These are phyloP conservation scores for Tilletiaria anomala DNA, from an alignment of 1,284 basidiomycete species.

Conservation along the genomic window DNA sequence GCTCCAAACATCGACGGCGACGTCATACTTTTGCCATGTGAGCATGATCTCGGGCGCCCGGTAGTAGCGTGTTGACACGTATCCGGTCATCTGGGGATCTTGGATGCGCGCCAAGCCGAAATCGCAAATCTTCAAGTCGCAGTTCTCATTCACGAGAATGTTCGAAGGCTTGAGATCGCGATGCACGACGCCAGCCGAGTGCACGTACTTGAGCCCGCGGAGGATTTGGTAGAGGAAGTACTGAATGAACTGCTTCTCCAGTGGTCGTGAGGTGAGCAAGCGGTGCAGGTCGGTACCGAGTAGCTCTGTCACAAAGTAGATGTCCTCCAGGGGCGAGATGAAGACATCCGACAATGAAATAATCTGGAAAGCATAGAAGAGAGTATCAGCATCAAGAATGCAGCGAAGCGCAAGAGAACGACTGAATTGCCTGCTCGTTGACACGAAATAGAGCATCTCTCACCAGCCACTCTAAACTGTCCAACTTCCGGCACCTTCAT, in stretches of 20 bases:
- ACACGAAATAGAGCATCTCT: too few relatives aligned
- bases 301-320: conserved; percentile 97
- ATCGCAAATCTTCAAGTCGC: conserved; percentile 97
- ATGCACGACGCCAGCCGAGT: conserved; percentile 97
- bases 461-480: too few relatives aligned
- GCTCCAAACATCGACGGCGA: conserved; percentile 90
- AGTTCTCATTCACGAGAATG: conserved; percentile 99
- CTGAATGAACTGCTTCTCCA: conserved; percentile 99
- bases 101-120: conserved; percentile 85
- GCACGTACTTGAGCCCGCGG: conserved; percentile 95
- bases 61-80: conserved; percentile 97
- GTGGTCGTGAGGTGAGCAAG: conserved; percentile 80
- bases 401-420: neutral
- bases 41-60: conserved; percentile 99
- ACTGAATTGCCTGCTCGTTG: neutral
- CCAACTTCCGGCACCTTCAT: too few relatives aligned
- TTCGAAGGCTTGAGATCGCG: conserved; percentile 96
- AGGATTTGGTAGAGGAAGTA: conserved; percentile 99
- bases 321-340: conserved; percentile 90
- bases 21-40: conserved; percentile 99
- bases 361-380: conserved; percentile 50
- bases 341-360: conserved; percentile 98
- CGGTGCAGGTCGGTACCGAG: conserved; percentile 95
- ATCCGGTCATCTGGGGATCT: conserved; percentile 99
- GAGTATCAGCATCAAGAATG: neutral